Evolutionary conservation across 257 asterid species (phyloP).

Genomic region (Prunella vulgaris): DNA sequence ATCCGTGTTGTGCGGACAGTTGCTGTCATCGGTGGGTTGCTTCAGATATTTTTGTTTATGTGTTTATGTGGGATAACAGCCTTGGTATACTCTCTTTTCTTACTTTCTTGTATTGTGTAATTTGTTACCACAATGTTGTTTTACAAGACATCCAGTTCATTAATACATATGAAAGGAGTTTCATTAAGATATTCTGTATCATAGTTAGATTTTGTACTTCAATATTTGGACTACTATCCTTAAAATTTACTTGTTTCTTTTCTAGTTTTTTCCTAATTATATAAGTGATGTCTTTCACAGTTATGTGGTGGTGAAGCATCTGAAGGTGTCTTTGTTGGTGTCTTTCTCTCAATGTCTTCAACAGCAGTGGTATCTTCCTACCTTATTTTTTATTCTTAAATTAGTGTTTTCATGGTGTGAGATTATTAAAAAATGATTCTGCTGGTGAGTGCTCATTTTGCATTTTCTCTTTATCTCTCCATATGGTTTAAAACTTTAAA

Average conservation of each 20-base stretch:
- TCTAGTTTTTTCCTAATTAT: slow-evolving; percentile 14
- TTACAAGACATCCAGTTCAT: neutral
- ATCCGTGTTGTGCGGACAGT: slow-evolving; percentile 77
- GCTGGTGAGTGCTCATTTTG: slow-evolving; percentile 9
- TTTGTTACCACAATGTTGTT: slow-evolving; percentile 10
- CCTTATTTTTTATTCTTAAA: slow-evolving; percentile 21
- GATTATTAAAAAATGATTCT: neutral
- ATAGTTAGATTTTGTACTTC: slow-evolving; percentile 2
- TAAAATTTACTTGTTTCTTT: slow-evolving; percentile 6
- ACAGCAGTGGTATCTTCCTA: slow-evolving; percentile 68
- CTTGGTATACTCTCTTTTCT: slow-evolving; percentile 42
- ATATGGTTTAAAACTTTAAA: slow-evolving; percentile 1
- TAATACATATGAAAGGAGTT: neutral
- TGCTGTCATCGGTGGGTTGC: slow-evolving; percentile 76
- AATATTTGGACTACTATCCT: slow-evolving; percentile 16
- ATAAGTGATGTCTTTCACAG: slow-evolving; percentile 37
- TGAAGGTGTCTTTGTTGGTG: slow-evolving; percentile 91
- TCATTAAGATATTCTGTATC: slow-evolving; percentile 1
- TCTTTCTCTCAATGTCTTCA: slow-evolving; percentile 85
- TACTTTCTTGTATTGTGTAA: slow-evolving; percentile 13
- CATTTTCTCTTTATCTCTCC: neutral
- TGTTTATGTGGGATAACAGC: slow-evolving; percentile 80
- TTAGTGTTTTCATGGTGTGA: slow-evolving; percentile 5
- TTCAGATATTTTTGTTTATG: slow-evolving; percentile 81
- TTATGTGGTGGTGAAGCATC: slow-evolving; percentile 81